Evolutionary conservation across 768 basidiomycete genomes (phyloP), one percentile per base, ranked within the genome.

Genomic region (Artomyces pyxidatus): DNA sequence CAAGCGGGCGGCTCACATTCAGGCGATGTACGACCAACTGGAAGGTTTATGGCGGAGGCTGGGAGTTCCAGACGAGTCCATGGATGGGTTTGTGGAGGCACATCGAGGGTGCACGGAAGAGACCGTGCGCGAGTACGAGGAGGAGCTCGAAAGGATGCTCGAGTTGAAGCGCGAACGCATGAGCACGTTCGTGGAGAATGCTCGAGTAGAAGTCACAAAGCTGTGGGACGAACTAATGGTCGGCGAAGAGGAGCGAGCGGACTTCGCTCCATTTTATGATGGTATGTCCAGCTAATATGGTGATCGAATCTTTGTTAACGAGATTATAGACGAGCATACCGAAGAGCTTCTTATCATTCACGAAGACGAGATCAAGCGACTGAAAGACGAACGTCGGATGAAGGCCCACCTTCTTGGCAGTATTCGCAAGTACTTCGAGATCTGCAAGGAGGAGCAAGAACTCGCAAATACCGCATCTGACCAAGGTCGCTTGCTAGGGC

Each of bases 21-120:
- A 99, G 63, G 76, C 83, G 0, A 85, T 97, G 73, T 99, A 93
- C 60, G 92, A 98, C 64, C 82, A 91, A 54, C 75, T 99, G 1
- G 94, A 95, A 62, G 81, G 81, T 0, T 75, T 98, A 3, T 99
- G 95, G 95, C 76, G 75, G 50, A 70, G 93, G 48, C 73, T 98
- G 50, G 93, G 90, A 12, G 81, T 95, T 4, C 64, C 75, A 0
- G 88, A 93, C 42, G 67, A 65, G 0, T 85, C 84, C 39, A 91
- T 93, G 79, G 91, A 98, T 58, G 79, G 75, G n/a, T 99, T 99
- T 60, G 86, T 97, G 0, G 91, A 97, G 51, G 73, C 72, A 14
- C 75, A 95, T 62, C 73, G 88, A 25, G 95, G 95, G 3, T 85
- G 82, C 58, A 89, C 87, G 2, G 81, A 85, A 27, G 80, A 77